Conservation (phyloP, 768 basidiomycete species). For the Suillus clintonianus region DNA sequence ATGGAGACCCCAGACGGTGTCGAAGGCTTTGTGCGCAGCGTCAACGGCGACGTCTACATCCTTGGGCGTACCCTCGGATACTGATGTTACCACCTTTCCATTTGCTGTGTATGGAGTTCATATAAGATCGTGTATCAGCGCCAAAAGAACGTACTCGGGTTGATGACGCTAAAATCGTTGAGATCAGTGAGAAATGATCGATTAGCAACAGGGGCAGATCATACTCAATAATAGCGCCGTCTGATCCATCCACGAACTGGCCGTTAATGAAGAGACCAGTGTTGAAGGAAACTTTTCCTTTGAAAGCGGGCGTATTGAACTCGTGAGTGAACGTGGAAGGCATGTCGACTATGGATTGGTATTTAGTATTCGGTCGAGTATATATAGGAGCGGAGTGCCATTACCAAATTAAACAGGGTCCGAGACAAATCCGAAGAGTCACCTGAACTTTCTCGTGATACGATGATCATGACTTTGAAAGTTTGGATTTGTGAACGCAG, state of each 20-base stretch:
- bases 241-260: slow-evolving; percentile 59
- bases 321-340: slow-evolving; percentile 45
- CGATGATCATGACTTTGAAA: too few species aligned
- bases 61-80: slow-evolving; percentile 60
- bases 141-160: slow-evolving; percentile 44
- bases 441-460: not conserved
- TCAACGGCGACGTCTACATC: slow-evolving; percentile 80
- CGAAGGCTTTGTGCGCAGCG: slow-evolving; percentile 61
- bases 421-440: not conserved
- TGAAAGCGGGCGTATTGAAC: slow-evolving; percentile 57
- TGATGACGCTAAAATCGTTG: slow-evolving; percentile 48
- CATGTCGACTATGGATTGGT: slow-evolving; percentile 30
- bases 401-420: not conserved
- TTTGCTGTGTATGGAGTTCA: slow-evolving; percentile 44
- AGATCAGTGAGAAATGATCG: not conserved
- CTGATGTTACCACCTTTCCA: slow-evolving; percentile 59
- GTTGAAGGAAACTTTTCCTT: slow-evolving; percentile 54
- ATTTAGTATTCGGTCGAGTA: not conserved
- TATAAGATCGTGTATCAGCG: slow-evolving; percentile 7
- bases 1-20: slow-evolving; percentile 71
- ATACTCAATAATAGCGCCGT: slow-evolving; percentile 68
- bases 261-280: slow-evolving; percentile 77
- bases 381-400: slow-evolving; percentile 21
- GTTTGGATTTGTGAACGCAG: too few species aligned
- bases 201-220: slow-evolving; percentile 22